A percentile compares a stretch with the other conserved stretches of the same genome.
Conservation (phyloP, 306 rosid species). For the Cicer chorassanicum region DNA sequence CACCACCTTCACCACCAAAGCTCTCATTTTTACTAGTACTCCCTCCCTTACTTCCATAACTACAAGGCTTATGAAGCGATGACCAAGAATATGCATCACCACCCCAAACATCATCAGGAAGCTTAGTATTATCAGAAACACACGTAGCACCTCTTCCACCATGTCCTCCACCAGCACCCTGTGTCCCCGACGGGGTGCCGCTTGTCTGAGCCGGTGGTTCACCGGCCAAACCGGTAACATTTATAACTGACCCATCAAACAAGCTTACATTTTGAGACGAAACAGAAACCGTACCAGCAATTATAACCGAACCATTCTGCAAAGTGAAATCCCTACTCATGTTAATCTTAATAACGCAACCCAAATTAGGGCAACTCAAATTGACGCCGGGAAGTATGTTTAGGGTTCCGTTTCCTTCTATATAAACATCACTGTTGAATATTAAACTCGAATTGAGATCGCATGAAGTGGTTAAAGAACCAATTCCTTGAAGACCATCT, state of each 20-base stretch:
- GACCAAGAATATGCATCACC: conserved; percentile 96
- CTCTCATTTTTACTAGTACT: conserved; percentile 75
- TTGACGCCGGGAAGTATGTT: conserved; percentile 63
- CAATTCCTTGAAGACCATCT: conserved; percentile 68
- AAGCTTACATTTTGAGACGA: conserved; percentile 43
- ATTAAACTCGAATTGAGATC: conserved; percentile 65
- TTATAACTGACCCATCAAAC: conserved; percentile 45
- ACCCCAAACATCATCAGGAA: conserved; percentile 95
- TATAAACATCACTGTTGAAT: conserved; percentile 64
- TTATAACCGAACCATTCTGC: conserved; percentile 52
- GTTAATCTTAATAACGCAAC: conserved; percentile 74
- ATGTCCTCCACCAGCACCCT: conserved; percentile 92
- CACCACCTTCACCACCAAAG: conserved; percentile 97
- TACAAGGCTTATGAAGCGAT: conserved; percentile 62
- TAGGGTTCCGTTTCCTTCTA: conserved; percentile 85
- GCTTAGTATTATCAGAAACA: conserved; percentile 79
- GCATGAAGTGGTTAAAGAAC: conserved; percentile 68
- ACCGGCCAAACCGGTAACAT: conserved; percentile 79
- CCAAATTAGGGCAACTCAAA: conserved; percentile 68
- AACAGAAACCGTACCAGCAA: conserved; percentile 51
- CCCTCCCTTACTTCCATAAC: conserved; percentile 97
- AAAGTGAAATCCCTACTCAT: conserved; percentile 65
- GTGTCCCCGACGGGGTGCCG: conserved; percentile 81
- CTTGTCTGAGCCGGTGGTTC: conserved; percentile 83
- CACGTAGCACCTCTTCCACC: conserved; percentile 97